Percentiles rank a stretch among this genome's conserved stretches.
Conservation (phyloP, 371 early-diverging fungal genomes). For the Synchytrium microbalum region DNA sequence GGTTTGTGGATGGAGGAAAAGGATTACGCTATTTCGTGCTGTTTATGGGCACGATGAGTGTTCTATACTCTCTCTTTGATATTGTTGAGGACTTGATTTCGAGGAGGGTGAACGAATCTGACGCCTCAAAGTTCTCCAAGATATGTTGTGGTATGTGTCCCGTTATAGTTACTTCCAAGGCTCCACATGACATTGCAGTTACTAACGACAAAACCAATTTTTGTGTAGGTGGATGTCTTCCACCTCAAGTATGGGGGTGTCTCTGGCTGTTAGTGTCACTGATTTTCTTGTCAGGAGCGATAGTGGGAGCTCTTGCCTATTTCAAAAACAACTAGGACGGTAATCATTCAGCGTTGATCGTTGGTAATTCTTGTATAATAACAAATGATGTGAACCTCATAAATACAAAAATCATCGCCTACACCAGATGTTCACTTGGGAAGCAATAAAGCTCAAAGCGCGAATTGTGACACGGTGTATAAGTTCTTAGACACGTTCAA, state of each 20-base stretch:
- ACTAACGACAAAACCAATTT: too few relatives aligned
- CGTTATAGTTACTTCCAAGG: too few relatives aligned
- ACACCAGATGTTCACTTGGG: too few relatives aligned
- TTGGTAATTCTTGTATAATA: too few relatives aligned
- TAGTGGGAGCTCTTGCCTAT: slow-evolving; percentile 68
- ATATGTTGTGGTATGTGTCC: slow-evolving; percentile 62
- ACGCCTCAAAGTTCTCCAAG: slow-evolving; percentile 81
- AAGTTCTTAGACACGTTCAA: too few relatives aligned
- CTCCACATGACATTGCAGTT: too few relatives aligned
- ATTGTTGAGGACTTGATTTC: slow-evolving; percentile 87
- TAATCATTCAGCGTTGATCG: too few relatives aligned
- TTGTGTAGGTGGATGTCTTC: slow-evolving; percentile 65
- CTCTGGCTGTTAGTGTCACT: slow-evolving; percentile 83
- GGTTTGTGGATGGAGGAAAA: slow-evolving; percentile 60
- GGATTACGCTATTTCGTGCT: slow-evolving; percentile 73
- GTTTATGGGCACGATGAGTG: slow-evolving; percentile 89
- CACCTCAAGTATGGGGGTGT: slow-evolving; percentile 77
- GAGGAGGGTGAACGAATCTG: slow-evolving; percentile 85
- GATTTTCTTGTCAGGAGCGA: slow-evolving; percentile 65
- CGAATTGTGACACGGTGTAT: too few relatives aligned
- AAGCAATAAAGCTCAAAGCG: too few relatives aligned
- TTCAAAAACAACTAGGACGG: slow-evolving; percentile 51
- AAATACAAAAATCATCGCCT: too few relatives aligned
- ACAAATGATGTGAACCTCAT: too few relatives aligned
- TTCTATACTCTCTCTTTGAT: slow-evolving; percentile 87